Percentiles rank a stretch among this genome's conserved stretches.
These are phyloP conservation scores for Leptographium procerum DNA, from an alignment of 2,329 filamentous ascomycete genomes.

Conservation along the genomic window DNA sequence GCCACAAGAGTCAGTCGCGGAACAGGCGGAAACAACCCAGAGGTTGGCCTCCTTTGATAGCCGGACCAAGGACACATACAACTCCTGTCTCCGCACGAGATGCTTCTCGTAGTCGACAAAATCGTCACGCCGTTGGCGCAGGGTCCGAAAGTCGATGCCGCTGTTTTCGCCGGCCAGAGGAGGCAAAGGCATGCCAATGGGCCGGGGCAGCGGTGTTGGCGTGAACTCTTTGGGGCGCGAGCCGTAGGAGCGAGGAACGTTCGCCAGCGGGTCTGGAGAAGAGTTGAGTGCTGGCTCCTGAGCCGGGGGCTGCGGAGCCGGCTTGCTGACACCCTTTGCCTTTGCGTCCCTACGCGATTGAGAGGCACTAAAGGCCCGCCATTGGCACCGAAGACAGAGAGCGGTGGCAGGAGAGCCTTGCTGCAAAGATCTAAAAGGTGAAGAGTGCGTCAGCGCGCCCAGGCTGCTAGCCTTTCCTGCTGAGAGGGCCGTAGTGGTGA, in stretches of 20 bases:
- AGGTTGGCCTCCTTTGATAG: neutral
- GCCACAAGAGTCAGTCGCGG: neutral
- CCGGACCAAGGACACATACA: slow-evolving; percentile 47
- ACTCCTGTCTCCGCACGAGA: slow-evolving; percentile 58
- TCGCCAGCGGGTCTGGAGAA: slow-evolving; percentile 29
- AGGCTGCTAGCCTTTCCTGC: neutral
- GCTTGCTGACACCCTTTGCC: slow-evolving; percentile 16
- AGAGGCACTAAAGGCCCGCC: slow-evolving; percentile 18
- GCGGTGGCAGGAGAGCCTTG: neutral
- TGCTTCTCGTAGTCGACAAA: slow-evolving; percentile 82
- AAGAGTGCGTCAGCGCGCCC: neutral
- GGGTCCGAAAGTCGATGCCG: slow-evolving; percentile 56
- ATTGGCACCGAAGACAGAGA: slow-evolving; percentile 39
- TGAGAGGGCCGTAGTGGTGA: neutral
- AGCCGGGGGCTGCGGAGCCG: slow-evolving; percentile 12
- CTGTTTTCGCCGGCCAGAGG: slow-evolving; percentile 73
- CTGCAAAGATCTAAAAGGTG: neutral
- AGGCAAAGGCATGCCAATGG: slow-evolving; percentile 69
- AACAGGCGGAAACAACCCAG: neutral
- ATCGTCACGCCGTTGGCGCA: slow-evolving; percentile 62
- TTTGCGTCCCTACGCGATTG: slow-evolving; percentile 12
- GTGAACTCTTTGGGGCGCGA: slow-evolving; percentile 42
- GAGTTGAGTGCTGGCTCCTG: neutral
- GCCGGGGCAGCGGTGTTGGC: slow-evolving; percentile 51
- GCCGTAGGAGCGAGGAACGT: slow-evolving; percentile 50